Base-by-base conservation (phyloP, 768 basidiomycete species). In the Pulveroboletus sp. region DNA sequence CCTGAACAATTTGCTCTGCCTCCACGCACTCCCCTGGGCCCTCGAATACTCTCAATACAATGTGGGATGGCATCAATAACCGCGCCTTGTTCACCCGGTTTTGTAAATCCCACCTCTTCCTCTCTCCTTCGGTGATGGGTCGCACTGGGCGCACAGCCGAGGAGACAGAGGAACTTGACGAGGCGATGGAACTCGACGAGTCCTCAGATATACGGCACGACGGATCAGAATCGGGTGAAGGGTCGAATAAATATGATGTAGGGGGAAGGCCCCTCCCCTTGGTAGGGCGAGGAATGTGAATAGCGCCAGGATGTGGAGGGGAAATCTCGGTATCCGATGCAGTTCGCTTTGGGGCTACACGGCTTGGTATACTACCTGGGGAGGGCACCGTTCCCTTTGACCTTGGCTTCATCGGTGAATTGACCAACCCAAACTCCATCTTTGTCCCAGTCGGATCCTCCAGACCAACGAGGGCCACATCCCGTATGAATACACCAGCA, bases 401-500 rank as follows among this genome's bases (percentile, higher is more conserved):
- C 36, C 17, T 19, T 6, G 23, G 43, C 20, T 46, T 49, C 43
- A 32, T 57, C 5, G 51, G 46, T 2, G 52, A 43, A 33, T 41
- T 19, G 0, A 40, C 44, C 34, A 41, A 27, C 40, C 33, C 51
- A 8, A 37, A 25, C 7, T 45, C 43, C 3, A 39, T 25, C 34
- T 39, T 43, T 3, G 59, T 65, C 13, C 86, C 88, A 0, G 80
- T 88, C 0, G 88, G 86, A 55, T 90, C 85, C 3, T 77, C 75
- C 6, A 88, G 66, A 31, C 51, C 55, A 14, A 59, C 69, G 12
- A 48, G 49, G 4, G 75, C 73, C 13, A 85, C 88, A 58, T 95
- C 89, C 19, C 95, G 79, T 36, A 98, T 82, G 68, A 91, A 90
- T 31, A 97, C 80, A 4, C 75, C 91, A 5, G 85, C 69, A 32